Evolutionary conservation across 768 basidiomycete species (phyloP).

Genomic region (Arthromyces matolae): DNA sequence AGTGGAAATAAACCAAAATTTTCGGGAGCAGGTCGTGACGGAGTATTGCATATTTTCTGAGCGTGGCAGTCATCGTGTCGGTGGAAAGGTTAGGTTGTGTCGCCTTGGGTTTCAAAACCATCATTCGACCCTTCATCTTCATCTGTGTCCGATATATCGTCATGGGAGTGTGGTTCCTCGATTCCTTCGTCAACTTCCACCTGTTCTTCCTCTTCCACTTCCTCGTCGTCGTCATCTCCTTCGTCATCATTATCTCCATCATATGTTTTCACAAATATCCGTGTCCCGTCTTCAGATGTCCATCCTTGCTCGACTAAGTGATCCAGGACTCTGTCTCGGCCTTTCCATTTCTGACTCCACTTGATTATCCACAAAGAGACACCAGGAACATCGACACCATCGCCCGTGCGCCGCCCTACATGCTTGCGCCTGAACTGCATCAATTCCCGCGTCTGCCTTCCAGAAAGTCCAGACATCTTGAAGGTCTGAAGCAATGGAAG

Average conservation of each 20-base stretch:
- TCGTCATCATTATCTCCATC: conserved; percentile 28
- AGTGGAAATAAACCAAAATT: background rate
- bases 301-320: conserved; percentile 35
- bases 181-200: conserved; percentile 16
- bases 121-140: conserved; percentile 16
- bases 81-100: conserved; percentile 5
- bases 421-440: conserved; percentile 18
- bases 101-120: background rate
- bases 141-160: conserved; percentile 17
- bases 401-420: background rate
- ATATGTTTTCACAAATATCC: conserved; percentile 27
- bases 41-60: background rate
- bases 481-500: conserved; percentile 20
- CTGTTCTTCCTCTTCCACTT: conserved; percentile 11
- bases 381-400: background rate
- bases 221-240: conserved; percentile 20
- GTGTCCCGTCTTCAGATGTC: conserved; percentile 18
- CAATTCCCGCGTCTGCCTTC: conserved; percentile 13
- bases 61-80: background rate
- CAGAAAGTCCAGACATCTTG: conserved; percentile 21
- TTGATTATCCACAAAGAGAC: conserved; percentile 27
- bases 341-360: conserved; percentile 31
- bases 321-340: conserved; percentile 35
- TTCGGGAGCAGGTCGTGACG: background rate
- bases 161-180: conserved; percentile 20